phyloP scores from a whole-genome alignment of 2,329 filamentous ascomycete genomes.

The Leptographium lundbergii region DNA sequence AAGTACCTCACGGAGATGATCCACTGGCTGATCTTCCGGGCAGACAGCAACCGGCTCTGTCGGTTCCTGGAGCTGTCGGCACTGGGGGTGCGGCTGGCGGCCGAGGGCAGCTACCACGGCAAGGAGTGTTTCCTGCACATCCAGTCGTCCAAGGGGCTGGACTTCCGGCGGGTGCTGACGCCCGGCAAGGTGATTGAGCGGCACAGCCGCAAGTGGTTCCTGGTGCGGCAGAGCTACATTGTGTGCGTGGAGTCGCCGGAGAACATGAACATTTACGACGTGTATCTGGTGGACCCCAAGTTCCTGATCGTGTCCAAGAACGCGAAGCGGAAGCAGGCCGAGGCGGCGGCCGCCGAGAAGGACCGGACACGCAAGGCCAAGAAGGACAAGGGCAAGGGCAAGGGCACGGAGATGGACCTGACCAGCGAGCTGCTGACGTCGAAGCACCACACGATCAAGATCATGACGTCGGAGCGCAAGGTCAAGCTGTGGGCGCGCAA shows the following conservation, averaged over 20 bases:
- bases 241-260: slow-evolving; percentile 97
- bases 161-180: slow-evolving; percentile 70
- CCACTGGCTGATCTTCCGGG: slow-evolving; percentile 88
- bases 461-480: slow-evolving; percentile 87
- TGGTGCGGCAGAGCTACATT: slow-evolving; percentile 94
- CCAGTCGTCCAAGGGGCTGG: slow-evolving; percentile 77
- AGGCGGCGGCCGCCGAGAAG: slow-evolving; percentile 19
- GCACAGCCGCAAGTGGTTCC: slow-evolving; percentile 91
- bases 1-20: slow-evolving; percentile 89
- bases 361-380: neutral
- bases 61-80: slow-evolving; percentile 94
- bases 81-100: slow-evolving; percentile 81
- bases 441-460: slow-evolving; percentile 72
- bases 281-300: slow-evolving; percentile 86
- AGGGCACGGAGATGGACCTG: slow-evolving; percentile 30
- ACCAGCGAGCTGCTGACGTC: slow-evolving; percentile 16
- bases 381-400: neutral
- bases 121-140: slow-evolving; percentile 94
- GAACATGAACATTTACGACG: slow-evolving; percentile 97
- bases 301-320: slow-evolving; percentile 73
- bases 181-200: slow-evolving; percentile 67
- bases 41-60: slow-evolving; percentile 90
- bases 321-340: slow-evolving; percentile 35
- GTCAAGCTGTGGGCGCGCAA: slow-evolving; percentile 84
- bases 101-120: slow-evolving; percentile 92